phyloP scores from a whole-genome alignment of 768 basidiomycete genomes.

The Podaxis pistillaris region DNA sequence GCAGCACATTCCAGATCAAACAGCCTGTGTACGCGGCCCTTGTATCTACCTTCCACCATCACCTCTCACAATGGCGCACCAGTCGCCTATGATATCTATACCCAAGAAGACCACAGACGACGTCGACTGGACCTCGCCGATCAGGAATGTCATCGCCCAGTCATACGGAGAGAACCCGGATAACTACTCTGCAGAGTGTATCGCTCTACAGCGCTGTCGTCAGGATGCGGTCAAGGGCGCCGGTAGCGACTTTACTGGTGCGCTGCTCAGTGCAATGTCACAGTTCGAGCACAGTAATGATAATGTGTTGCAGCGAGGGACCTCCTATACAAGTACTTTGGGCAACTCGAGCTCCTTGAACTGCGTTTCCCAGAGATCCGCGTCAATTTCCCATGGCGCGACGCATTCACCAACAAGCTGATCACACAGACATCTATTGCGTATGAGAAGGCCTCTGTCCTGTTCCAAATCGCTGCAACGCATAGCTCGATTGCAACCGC shows the following conservation, averaged over 20 bases:
- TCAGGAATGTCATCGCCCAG: constrained; percentile 81
- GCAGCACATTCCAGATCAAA: neutral
- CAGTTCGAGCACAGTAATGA: neutral
- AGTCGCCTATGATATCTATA: constrained; percentile 88
- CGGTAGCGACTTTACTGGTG: constrained; percentile 93
- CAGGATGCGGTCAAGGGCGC: constrained; percentile 97
- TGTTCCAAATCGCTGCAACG: constrained; percentile 94
- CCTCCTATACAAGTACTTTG: constrained; percentile 98
- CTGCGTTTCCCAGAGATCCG: constrained; percentile 95
- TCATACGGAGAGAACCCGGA: constrained; percentile 95
- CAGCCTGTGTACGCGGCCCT: constrained; percentile 13
- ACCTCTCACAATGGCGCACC: constrained; percentile 55
- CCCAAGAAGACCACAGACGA: constrained; percentile 95
- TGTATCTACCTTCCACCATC: constrained; percentile 3
- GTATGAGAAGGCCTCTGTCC: constrained; percentile 95
- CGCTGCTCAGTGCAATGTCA: constrained; percentile 21
- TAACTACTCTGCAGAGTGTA: constrained; percentile 81
- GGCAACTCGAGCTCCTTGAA: constrained; percentile 95
- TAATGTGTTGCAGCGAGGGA: constrained; percentile 61
- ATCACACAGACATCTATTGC: constrained; percentile 96
- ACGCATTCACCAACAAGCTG: constrained; percentile 93
- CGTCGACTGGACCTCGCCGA: constrained; percentile 92
- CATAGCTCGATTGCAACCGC: constrained; percentile 89
- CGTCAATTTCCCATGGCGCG: constrained; percentile 95
- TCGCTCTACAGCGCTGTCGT: constrained; percentile 82